phyloP scores from a whole-genome alignment of 441 rosid genomes.

The Geranium incanum region DNA sequence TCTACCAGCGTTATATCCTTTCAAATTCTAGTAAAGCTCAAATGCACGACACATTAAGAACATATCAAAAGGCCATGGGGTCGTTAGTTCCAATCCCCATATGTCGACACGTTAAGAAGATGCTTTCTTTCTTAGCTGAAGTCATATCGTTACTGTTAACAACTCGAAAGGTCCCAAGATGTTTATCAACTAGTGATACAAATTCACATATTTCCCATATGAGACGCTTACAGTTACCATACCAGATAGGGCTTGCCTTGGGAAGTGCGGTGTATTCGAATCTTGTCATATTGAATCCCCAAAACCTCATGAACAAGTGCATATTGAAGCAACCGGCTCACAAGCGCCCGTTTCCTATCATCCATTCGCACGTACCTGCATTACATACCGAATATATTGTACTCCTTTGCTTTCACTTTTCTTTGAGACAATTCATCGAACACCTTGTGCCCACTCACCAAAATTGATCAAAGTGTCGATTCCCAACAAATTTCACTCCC shows the following conservation, averaged over 20 bases:
- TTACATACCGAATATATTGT: neutral
- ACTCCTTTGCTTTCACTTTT: neutral
- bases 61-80: too few relatives aligned
- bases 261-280: constrained; percentile 40
- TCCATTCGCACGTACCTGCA: constrained; percentile 44
- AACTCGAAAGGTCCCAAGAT: too few relatives aligned
- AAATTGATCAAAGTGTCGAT: neutral
- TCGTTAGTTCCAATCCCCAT: too few relatives aligned
- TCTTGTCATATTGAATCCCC: constrained; percentile 36
- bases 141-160: too few relatives aligned
- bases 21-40: neutral
- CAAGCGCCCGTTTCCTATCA: constrained; percentile 52
- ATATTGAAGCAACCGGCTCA: constrained; percentile 55
- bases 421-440: constrained; percentile 5
- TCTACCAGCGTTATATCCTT: neutral
- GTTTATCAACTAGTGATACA: too few relatives aligned
- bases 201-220: too few relatives aligned
- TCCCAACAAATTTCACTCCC: neutral
- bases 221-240: constrained; percentile 7
- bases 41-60: too few relatives aligned
- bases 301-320: constrained; percentile 38
- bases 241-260: constrained; percentile 68
- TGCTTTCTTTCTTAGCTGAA: too few relatives aligned
- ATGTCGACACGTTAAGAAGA: too few relatives aligned
- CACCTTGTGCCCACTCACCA: neutral